phyloP scores from a whole-genome alignment of 768 basidiomycete species.

The Agaricus sinodeliciosus region DNA sequence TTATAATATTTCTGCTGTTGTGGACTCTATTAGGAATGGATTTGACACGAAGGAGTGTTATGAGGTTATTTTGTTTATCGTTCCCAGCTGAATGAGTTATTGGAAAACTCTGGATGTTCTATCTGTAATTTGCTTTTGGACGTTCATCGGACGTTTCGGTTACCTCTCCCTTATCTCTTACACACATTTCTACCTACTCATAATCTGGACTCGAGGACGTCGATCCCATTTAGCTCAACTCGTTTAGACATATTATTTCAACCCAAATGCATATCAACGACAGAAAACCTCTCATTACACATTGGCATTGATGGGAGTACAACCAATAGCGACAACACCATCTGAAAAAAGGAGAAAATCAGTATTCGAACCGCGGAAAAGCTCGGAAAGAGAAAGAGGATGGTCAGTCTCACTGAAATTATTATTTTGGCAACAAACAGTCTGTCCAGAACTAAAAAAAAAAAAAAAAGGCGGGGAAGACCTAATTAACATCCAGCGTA shows the following conservation, averaged over 20 bases:
- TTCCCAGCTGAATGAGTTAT: not conserved
- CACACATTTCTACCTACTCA: too few relatives aligned
- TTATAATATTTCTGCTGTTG: slow-evolving; percentile 9
- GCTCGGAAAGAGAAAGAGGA: not conserved
- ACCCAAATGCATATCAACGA: too few relatives aligned
- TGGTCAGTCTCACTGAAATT: not conserved
- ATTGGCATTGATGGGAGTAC: not conserved
- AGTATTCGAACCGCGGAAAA: not conserved
- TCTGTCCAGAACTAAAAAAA: not conserved
- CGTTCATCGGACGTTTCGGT: not conserved
- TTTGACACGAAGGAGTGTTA: slow-evolving; percentile 2
- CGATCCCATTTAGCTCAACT: too few relatives aligned
- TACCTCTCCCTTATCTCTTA: not conserved
- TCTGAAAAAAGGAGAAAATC: not conserved
- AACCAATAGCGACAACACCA: slow-evolving; percentile 1
- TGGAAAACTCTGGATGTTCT: too few relatives aligned
- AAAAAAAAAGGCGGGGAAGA: not conserved
- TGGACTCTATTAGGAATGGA: not conserved
- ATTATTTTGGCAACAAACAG: not conserved
- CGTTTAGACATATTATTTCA: too few relatives aligned
- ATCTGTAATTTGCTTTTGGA: not conserved
- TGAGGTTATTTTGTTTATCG: slow-evolving; percentile 5
- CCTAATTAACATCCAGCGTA: too few relatives aligned
- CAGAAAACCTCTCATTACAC: not conserved
- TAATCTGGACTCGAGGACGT: too few relatives aligned